A percentile compares a stretch with the other conserved stretches of the same genome.
Conservation (phyloP, 495 filamentous ascomycete species). For the Aspergillus nidulans region DNA sequence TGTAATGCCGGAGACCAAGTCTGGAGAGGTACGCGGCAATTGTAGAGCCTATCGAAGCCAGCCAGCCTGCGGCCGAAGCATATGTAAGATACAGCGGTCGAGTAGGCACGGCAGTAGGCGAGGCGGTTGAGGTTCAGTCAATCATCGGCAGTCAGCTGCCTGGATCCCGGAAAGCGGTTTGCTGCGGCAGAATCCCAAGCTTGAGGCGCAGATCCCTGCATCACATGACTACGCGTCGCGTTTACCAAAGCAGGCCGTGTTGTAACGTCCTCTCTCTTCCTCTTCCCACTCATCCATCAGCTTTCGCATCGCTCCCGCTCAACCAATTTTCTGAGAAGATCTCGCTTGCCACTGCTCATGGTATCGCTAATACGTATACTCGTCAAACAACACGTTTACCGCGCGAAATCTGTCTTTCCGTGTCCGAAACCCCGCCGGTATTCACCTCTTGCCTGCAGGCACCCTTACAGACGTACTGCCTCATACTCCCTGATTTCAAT, state of each 20-base stretch:
- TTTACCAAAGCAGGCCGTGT: too few species aligned
- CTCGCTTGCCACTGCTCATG: conserved; percentile 3
- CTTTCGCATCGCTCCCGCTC: conserved; percentile 20
- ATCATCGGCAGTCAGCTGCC: background rate
- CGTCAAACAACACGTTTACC: conserved; percentile 11
- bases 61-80: too few species aligned
- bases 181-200: background rate
- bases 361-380: conserved; percentile 4
- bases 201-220: background rate
- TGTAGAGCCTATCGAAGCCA: too few species aligned
- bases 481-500: conserved; percentile 21
- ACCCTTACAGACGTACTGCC: conserved; percentile 32
- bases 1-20: too few species aligned
- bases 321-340: conserved; percentile 16
- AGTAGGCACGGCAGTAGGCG: too few species aligned
- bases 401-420: conserved; percentile 20
- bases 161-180: background rate
- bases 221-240: conserved; percentile 2
- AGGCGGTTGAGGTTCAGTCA: background rate
- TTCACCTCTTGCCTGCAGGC: conserved; percentile 31
- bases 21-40: too few species aligned
- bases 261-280: conserved; percentile 19
- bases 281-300: conserved; percentile 16
- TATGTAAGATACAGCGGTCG: too few species aligned
- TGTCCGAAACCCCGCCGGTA: conserved; percentile 14